Percentiles rank a stretch among this genome's conserved stretches.
Conservation (phyloP, 2,329 filamentous ascomycete genomes). For the Fusarium falciforme region DNA sequence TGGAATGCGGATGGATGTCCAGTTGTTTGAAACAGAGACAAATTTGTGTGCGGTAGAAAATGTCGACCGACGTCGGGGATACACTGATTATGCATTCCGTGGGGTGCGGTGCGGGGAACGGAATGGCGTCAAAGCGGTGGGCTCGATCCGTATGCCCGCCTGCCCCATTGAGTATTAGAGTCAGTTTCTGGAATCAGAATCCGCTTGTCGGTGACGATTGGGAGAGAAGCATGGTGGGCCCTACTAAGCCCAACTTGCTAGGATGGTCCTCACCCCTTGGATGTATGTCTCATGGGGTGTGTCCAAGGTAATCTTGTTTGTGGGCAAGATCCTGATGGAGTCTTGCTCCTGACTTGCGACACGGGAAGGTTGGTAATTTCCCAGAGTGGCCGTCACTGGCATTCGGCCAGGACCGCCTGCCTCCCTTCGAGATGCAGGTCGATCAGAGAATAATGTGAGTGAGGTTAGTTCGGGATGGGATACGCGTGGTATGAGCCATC, state of each 20-base stretch:
- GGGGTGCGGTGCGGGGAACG: slow-evolving; percentile 35
- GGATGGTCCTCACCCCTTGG: slow-evolving; percentile 13
- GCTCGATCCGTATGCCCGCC: slow-evolving; percentile 21
- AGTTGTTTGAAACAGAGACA: slow-evolving; percentile 12
- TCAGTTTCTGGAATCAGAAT: slow-evolving; percentile 9
- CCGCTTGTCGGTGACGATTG: slow-evolving; percentile 36
- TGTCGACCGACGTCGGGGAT: slow-evolving; percentile 14
- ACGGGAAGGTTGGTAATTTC: slow-evolving; percentile 3
- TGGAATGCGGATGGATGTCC: slow-evolving; percentile 29
- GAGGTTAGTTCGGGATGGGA: slow-evolving; percentile 48
- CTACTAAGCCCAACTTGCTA: slow-evolving; percentile 35
- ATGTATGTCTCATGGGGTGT: slow-evolving; percentile 10
- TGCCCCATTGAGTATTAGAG: slow-evolving; percentile 31
- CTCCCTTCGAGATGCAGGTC: slow-evolving; percentile 14
- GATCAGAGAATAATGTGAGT: slow-evolving; percentile 20
- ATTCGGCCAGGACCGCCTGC: neutral
- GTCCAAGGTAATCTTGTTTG: slow-evolving; percentile 14
- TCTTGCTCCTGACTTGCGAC: slow-evolving; percentile 19
- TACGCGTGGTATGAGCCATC: slow-evolving; percentile 52
- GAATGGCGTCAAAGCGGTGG: slow-evolving; percentile 24
- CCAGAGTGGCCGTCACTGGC: neutral
- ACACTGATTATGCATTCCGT: slow-evolving; percentile 7
- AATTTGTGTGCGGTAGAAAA: slow-evolving; percentile 21
- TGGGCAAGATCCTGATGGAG: slow-evolving; percentile 1
- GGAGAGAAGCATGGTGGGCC: slow-evolving; percentile 30